phyloP scores from a whole-genome alignment of 2,329 filamentous ascomycete genomes.

The Penicillium olsonii region DNA sequence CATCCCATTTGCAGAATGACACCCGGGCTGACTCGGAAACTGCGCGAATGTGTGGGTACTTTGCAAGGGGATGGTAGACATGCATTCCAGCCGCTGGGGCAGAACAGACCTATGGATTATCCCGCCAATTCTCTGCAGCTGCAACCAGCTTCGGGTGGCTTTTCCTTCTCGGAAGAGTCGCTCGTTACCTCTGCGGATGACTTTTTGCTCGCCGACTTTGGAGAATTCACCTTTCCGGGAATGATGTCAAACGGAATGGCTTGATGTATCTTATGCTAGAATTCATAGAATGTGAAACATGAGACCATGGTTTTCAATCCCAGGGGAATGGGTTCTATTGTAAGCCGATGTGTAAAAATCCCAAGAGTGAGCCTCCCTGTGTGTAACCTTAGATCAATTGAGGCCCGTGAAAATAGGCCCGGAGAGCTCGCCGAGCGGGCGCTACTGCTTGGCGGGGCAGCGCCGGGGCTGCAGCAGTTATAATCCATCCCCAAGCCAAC shows the following conservation, averaged over 20 bases:
- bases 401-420: neutral
- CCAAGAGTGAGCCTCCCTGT: too few relatives aligned
- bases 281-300: neutral
- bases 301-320: too few relatives aligned
- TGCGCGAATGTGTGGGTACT: constrained; percentile 19
- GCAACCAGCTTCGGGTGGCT: constrained; percentile 5
- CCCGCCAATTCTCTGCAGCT: constrained; percentile 1
- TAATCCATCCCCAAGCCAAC: neutral
- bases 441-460: neutral
- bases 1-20: constrained; percentile 29
- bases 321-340: too few relatives aligned
- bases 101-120: constrained; percentile 8
- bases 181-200: constrained; percentile 14
- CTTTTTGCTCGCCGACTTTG: constrained; percentile 17
- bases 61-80: constrained; percentile 7
- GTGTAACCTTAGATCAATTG: too few relatives aligned
- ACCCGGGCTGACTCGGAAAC: constrained; percentile 22
- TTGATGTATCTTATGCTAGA: neutral
- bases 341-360: too few relatives aligned
- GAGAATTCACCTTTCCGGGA: constrained; percentile 17
- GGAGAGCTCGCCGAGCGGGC: neutral
- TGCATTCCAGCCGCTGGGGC: constrained; percentile 1
- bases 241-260: constrained; percentile 14
- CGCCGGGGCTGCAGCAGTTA: neutral
- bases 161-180: constrained; percentile 12